Evolutionary conservation across 2,329 filamentous ascomycete genomes (phyloP).

Genomic region (Aspergillus neotritici): DNA sequence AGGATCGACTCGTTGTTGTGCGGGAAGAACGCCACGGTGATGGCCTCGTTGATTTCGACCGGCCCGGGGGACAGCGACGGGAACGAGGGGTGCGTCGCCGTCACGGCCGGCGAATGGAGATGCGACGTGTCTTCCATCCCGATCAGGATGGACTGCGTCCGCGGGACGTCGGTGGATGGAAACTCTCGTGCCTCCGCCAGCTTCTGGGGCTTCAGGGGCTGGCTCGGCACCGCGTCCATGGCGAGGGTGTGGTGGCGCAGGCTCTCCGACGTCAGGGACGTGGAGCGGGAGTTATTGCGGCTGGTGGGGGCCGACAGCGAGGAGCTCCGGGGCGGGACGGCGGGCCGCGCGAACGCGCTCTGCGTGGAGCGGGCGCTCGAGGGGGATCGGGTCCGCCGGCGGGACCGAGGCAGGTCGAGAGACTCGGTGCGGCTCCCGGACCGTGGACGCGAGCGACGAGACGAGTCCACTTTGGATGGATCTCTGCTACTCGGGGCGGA

Average conservation of each 20-base stretch:
- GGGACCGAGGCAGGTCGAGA: slow-evolving; percentile 28
- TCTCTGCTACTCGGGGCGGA: slow-evolving; percentile 33
- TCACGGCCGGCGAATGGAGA: slow-evolving; percentile 44
- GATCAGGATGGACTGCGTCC: slow-evolving; percentile 34
- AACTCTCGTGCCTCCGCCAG: no score
- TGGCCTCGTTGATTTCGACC: slow-evolving; percentile 57
- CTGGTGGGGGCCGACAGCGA: slow-evolving; percentile 45
- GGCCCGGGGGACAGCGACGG: slow-evolving; percentile 46
- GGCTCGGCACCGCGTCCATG: slow-evolving; percentile 14
- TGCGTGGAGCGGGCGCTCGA: slow-evolving; percentile 23
- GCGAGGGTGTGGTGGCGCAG: slow-evolving; percentile 30
- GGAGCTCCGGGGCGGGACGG: slow-evolving; percentile 38
- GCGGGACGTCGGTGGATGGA: slow-evolving; percentile 24
- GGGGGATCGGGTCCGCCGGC: slow-evolving; percentile 39
- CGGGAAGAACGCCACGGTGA: slow-evolving; percentile 54
- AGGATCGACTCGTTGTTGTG: slow-evolving; percentile 60
- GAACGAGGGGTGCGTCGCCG: slow-evolving; percentile 45
- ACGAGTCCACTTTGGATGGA: slow-evolving; percentile 32
- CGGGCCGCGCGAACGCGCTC: slow-evolving; percentile 24
- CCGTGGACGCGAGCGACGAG: slow-evolving; percentile 34
- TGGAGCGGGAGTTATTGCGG: slow-evolving; percentile 39
- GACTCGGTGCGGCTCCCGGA: slow-evolving; percentile 30
- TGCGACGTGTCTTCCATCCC: slow-evolving; percentile 35
- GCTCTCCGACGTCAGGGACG: slow-evolving; percentile 42
- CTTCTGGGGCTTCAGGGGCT: no score